A percentile compares a stretch with the other conserved stretches of the same genome.
phyloP scores from a whole-genome alignment of 257 asterid genomes.

The Ajuga chamaepitys region DNA sequence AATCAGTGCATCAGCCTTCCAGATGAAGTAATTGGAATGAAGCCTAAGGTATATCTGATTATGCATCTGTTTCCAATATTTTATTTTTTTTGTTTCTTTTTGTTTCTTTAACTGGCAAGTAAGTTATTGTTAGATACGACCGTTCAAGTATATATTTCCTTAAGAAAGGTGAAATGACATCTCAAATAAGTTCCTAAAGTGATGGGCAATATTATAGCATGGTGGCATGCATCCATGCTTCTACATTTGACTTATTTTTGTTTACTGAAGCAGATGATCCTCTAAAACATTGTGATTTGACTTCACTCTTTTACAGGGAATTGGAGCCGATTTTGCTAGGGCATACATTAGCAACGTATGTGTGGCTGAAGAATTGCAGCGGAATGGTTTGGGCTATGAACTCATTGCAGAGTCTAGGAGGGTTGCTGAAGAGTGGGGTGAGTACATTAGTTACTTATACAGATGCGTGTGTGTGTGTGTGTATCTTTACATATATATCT shows the following conservation, averaged over 20 bases:
- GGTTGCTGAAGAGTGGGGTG: conserved; percentile 87
- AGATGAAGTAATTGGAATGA: conserved; percentile 66
- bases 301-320: conserved; percentile 45
- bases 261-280: not conserved
- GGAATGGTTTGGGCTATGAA: conserved; percentile 77
- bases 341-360: conserved; percentile 88
- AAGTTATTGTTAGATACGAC: not conserved
- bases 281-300: conserved; percentile 5
- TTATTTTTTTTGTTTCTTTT: not conserved
- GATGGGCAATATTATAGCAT: not conserved
- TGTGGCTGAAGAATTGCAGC: conserved; percentile 77
- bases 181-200: not conserved
- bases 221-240: not conserved
- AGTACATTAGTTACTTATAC: not conserved
- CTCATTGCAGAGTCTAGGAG: conserved; percentile 56
- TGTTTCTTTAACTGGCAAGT: not conserved
- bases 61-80: not conserved
- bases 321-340: conserved; percentile 86
- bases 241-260: not conserved
- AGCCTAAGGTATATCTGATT: conserved; percentile 54
- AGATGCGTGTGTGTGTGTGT: not conserved
- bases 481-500: not conserved
- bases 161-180: not conserved
- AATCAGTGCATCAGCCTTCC: conserved; percentile 87
- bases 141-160: not conserved